phyloP scores from a whole-genome alignment of 2,329 filamentous ascomycete species.

The Zymoseptoria ardabiliae region DNA sequence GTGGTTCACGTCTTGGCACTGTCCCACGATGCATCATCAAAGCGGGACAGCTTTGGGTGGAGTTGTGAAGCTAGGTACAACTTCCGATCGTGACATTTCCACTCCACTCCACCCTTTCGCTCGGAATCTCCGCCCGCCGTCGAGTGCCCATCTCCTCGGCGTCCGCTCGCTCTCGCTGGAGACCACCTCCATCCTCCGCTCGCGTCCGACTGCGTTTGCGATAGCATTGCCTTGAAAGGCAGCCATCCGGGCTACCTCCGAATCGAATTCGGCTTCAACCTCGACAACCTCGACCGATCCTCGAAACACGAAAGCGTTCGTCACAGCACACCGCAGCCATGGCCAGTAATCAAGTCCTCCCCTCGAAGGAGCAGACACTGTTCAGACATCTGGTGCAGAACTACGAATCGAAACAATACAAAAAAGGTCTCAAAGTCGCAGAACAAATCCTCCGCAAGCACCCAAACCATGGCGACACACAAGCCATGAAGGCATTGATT shows the following conservation, averaged over 20 bases:
- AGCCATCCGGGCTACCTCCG: neutral
- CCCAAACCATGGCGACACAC: conserved; percentile 93
- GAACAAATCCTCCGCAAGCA: conserved; percentile 94
- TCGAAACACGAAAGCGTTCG: neutral
- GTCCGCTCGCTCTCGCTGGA: neutral
- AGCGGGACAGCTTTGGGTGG: neutral
- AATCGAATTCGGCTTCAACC: neutral
- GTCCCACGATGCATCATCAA: neutral
- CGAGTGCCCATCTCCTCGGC: neutral
- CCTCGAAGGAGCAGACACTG: conserved; percentile 84
- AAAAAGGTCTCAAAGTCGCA: conserved; percentile 80
- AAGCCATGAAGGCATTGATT: conserved; percentile 98
- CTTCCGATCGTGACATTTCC: neutral
- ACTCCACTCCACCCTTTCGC: neutral
- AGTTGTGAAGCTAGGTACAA: neutral
- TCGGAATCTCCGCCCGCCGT: neutral
- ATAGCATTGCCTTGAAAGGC: neutral
- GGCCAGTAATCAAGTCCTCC: conserved; percentile 38
- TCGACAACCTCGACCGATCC: neutral
- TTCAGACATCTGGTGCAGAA: conserved; percentile 91
- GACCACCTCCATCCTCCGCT: no score
- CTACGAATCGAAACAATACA: conserved; percentile 98
- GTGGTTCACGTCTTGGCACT: neutral
- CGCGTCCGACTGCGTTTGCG: neutral
- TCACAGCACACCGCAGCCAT: conserved; percentile 4